A percentile compares a stretch with the other conserved stretches of the same genome.
Evolutionary conservation across 805 yeast genomes (phyloP).

Genomic region (Teunomyces aglyptinius): DNA sequence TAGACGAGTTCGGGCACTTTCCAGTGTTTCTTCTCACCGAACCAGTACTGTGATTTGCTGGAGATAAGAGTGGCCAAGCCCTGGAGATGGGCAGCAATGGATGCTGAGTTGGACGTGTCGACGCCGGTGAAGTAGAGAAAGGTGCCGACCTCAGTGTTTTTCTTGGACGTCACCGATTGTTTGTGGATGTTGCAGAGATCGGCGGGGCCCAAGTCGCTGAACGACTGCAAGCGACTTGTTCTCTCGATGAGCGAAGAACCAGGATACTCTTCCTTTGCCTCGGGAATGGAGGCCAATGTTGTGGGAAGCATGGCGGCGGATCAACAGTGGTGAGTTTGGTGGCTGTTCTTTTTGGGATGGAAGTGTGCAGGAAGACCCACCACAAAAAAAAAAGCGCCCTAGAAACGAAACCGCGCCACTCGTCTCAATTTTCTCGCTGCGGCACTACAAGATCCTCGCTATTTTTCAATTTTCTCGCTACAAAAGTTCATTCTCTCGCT

Average conservation of each 20-base stretch:
- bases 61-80: slow-evolving; percentile 62
- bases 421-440: no score
- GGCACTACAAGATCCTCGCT: no score
- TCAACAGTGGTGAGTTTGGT: not conserved
- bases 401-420: no score
- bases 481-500: not conserved
- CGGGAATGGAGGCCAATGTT: slow-evolving; percentile 64
- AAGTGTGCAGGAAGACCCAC: not conserved
- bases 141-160: slow-evolving; percentile 57
- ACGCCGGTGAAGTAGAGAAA: slow-evolving; percentile 72
- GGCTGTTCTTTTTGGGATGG: not conserved
- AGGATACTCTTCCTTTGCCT: slow-evolving; percentile 52
- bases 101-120: slow-evolving; percentile 72
- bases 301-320: slow-evolving; percentile 32
- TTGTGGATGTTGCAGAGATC: slow-evolving; percentile 56
- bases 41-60: slow-evolving; percentile 69
- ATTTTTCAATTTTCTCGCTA: not conserved
- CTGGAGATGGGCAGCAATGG: slow-evolving; percentile 74
- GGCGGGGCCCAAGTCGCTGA: slow-evolving; percentile 71
- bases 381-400: no score
- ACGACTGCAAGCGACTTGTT: slow-evolving; percentile 54
- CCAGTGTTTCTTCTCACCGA: slow-evolving; percentile 69
- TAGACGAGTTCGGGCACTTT: slow-evolving; percentile 70
- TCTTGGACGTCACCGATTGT: slow-evolving; percentile 39
- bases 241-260: slow-evolving; percentile 65